Percentiles rank a stretch among this genome's conserved stretches.
Evolutionary conservation across 2,329 filamentous ascomycete species (phyloP).

Genomic region (Microsporum audouinii): DNA sequence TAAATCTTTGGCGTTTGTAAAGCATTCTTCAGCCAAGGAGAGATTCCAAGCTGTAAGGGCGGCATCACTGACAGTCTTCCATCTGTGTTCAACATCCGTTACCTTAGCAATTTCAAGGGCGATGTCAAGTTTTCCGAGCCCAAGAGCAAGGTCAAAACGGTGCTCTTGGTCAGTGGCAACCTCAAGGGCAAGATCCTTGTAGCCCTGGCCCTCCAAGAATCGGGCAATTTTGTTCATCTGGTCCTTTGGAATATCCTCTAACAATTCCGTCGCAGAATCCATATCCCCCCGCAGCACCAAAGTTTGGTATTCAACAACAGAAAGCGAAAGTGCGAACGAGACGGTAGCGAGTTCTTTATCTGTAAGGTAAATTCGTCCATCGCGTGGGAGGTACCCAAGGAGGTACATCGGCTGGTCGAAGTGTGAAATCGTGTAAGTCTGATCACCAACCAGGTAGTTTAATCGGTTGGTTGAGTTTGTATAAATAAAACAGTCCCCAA

Average conservation of each 20-base stretch:
- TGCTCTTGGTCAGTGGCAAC: constrained; percentile 92
- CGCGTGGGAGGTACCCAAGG: constrained; percentile 85
- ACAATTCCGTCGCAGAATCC: constrained; percentile 76
- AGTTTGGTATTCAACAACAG: constrained; percentile 93
- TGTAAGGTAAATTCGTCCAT: constrained; percentile 86
- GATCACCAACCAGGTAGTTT: constrained; percentile 95
- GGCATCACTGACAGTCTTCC: constrained; percentile 93
- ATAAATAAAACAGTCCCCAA: constrained; percentile 98
- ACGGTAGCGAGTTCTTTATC: constrained; percentile 92
- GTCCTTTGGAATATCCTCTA: constrained; percentile 73
- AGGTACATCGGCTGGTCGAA: constrained; percentile 94
- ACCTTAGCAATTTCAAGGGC: constrained; percentile 72
- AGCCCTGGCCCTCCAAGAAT: constrained; percentile 92
- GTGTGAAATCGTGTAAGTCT: constrained; percentile 94
- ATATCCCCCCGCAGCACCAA: constrained; percentile 87
- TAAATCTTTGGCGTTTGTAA: constrained; percentile 77
- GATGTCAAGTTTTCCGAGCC: constrained; percentile 70
- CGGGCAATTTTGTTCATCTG: constrained; percentile 97
- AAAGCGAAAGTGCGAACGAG: constrained; percentile 80
- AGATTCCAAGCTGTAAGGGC: constrained; percentile 81
- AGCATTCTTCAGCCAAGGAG: constrained; percentile 80
- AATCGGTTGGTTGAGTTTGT: constrained; percentile 92
- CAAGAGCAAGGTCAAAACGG: constrained; percentile 84
- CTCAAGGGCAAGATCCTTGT: constrained; percentile 89
- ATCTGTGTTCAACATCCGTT: constrained; percentile 88